These are phyloP conservation scores for Stephanodiscus triporus DNA, from an alignment of 108 stramenopile species.

Conservation along the genomic window DNA sequence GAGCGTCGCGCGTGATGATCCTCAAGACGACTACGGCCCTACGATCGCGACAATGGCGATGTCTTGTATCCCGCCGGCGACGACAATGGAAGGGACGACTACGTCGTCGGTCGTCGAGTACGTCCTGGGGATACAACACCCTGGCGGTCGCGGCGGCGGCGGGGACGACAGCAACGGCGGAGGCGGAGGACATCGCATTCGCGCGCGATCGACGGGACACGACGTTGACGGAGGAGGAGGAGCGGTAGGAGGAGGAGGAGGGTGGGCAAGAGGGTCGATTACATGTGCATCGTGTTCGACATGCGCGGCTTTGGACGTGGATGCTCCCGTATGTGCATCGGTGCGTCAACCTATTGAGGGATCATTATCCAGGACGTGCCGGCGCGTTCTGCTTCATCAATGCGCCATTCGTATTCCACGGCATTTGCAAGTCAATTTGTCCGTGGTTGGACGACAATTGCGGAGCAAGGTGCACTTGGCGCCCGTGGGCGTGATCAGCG, in stretches of 20 bases:
- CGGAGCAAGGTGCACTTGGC: constrained; percentile 12
- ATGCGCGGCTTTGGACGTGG: constrained; percentile 2
- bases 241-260: background rate
- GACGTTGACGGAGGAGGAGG: no score
- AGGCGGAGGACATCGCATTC: no score
- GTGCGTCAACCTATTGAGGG: constrained; percentile 11
- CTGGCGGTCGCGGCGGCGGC: no score
- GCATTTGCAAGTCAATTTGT: background rate
- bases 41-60: background rate
- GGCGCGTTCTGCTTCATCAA: constrained; percentile 16
- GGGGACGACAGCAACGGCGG: no score
- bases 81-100: background rate
- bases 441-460: constrained; percentile 13
- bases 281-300: constrained; percentile 11
- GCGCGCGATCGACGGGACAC: no score
- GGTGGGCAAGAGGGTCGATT: background rate
- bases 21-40: no score
- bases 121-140: no score
- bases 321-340: constrained; percentile 6
- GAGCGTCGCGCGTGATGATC: no score
- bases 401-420: background rate
- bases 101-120: background rate
- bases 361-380: constrained; percentile 8
- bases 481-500: background rate
- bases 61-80: no score